Conservation (phyloP, 805 yeast genomes). For the Torulaspora quercuum region DNA sequence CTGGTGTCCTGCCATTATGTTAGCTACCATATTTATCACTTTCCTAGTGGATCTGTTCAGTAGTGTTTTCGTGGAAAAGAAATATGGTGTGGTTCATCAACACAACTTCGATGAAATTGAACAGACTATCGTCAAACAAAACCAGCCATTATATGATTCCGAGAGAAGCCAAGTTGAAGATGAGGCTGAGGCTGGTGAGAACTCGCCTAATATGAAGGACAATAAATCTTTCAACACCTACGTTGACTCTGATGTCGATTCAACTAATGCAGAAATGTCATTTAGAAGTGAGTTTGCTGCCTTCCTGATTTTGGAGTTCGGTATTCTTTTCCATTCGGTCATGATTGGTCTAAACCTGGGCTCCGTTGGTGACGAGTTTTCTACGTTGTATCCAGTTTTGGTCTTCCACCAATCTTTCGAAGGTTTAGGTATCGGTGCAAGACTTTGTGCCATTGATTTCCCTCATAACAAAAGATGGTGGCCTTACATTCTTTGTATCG, state of each 20-base stretch:
- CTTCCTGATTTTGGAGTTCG: constrained; percentile 62
- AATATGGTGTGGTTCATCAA: constrained; percentile 31
- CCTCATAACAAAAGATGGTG: constrained; percentile 42
- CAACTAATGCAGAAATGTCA: constrained; percentile 6
- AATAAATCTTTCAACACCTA: background rate
- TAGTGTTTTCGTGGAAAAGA: constrained; percentile 40
- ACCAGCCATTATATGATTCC: background rate
- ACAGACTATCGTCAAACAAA: constrained; percentile 10
- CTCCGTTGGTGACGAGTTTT: constrained; percentile 59
- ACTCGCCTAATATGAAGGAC: background rate
- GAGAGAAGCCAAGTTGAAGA: background rate
- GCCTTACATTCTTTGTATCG: constrained; percentile 45
- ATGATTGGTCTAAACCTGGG: constrained; percentile 69
- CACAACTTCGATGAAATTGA: constrained; percentile 25
- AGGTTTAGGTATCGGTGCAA: constrained; percentile 73
- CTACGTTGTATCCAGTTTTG: constrained; percentile 56
- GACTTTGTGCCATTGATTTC: constrained; percentile 58
- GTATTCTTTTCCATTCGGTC: constrained; percentile 70
- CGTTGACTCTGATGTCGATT: constrained; percentile 3
- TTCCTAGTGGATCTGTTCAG: constrained; percentile 43
- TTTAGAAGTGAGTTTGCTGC: constrained; percentile 35
- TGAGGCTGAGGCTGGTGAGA: background rate
- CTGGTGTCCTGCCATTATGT: constrained; percentile 46
- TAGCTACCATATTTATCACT: constrained; percentile 39
- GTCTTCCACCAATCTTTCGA: constrained; percentile 76